Base-by-base conservation (phyloP, 1,139 yeast genomes). In the Yamadazyma spencermartinsiae region DNA sequence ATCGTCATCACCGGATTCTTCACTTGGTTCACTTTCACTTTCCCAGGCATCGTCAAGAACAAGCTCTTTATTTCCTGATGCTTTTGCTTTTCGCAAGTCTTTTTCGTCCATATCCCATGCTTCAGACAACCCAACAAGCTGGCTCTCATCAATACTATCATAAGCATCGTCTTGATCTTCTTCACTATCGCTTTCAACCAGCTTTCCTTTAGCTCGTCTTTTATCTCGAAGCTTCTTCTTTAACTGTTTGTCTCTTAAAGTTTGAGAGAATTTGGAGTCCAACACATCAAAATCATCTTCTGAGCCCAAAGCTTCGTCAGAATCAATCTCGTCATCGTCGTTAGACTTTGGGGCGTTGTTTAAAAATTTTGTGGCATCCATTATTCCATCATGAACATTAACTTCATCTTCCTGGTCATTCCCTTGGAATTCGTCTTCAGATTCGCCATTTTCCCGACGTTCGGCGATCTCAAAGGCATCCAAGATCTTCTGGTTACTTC, bases 81-180 rank as follows among this genome's bases (percentile, higher is more conserved):
- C 45, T 18, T 56, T 54, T 3, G 52, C 44, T 31, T 52, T 54
- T 20, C 53, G 52, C 44, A 63, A 56, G 43, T 77, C 83, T 31
- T 59, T 63, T 25, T 81, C 89, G 56, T 86, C 95, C 66, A 80
- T 60, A 58, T 86, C 97, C 96, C 96, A 89, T 4, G 87, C 90
- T 50, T 83, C 89, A 6, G 95, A 85, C 34, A 89, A 68, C 0
- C 95, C 77, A 39, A 86, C 76, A 42, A 89, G 69, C 50, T 87
- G 86, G 26, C 65, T 67, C 56, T 87, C 96, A 52, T 89, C 96
- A 35, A 78, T 60, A 52, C 82, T 76, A 34, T 63, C 66, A 47
- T 77, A 82, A 61, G 77, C 79, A 14, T 68, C 74, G 31, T 64
- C 72, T 9, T 62, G 66, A 2, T 57, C 66, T 13, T 55, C 63